Percentiles rank a stretch among this genome's conserved stretches.
Evolutionary conservation across 2,329 filamentous ascomycete species (phyloP).

Genomic region (Tolypocladium tundrense): DNA sequence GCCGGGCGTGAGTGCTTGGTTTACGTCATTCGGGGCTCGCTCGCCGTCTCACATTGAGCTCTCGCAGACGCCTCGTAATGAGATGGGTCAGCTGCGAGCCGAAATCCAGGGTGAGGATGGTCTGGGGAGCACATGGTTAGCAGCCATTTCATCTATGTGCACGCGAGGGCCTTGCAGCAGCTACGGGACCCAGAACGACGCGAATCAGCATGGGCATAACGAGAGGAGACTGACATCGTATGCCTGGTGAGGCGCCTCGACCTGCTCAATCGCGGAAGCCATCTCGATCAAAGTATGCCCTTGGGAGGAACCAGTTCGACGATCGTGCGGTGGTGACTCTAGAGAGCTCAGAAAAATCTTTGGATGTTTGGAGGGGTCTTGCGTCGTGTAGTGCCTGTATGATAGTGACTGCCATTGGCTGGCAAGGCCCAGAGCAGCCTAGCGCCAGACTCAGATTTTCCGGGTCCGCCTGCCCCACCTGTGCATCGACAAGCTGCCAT

Average conservation of each 20-base stretch:
- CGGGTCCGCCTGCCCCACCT: background rate
- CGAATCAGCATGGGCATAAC: background rate
- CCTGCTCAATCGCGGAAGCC: background rate
- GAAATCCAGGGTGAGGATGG: conserved; percentile 62
- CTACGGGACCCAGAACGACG: background rate
- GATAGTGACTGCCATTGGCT: background rate
- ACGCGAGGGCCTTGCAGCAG: background rate
- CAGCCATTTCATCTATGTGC: background rate
- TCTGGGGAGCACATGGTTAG: conserved; percentile 26
- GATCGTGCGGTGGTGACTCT: background rate
- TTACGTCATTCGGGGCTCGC: background rate
- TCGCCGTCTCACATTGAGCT: conserved; percentile 49
- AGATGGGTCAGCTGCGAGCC: conserved; percentile 52
- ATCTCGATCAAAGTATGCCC: background rate
- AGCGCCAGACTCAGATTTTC: background rate
- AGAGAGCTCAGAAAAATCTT: background rate
- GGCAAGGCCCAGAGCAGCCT: background rate
- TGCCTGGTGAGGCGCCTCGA: conserved; percentile 7
- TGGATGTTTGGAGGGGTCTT: background rate
- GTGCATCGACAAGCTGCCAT: background rate
- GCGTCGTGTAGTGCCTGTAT: background rate
- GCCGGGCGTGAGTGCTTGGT: background rate
- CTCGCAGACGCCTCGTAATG: conserved; percentile 61
- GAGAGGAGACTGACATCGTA: conserved; percentile 3
- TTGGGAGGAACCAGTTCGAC: background rate